phyloP scores from a whole-genome alignment of 1,139 yeast species.

The Pichia sp. region DNA sequence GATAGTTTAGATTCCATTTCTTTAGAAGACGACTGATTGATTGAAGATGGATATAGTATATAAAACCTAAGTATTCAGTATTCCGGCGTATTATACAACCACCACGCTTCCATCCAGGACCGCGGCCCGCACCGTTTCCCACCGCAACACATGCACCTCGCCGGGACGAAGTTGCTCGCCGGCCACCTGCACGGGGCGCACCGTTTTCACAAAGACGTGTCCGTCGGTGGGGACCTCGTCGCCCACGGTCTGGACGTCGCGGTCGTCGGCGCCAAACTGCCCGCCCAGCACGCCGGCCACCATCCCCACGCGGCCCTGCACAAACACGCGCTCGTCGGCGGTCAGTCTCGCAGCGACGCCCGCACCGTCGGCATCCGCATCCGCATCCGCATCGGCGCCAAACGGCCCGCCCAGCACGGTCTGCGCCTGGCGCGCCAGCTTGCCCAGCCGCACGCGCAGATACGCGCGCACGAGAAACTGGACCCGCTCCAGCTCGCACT shows the following conservation, averaged over 20 bases:
- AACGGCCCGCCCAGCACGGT: not conserved
- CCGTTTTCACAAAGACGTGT: not conserved
- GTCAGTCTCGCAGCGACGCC: constrained; percentile 33
- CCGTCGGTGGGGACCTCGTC: not conserved
- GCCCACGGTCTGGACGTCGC: constrained; percentile 29
- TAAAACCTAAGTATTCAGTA: not conserved
- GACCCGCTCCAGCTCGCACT: constrained; percentile 84
- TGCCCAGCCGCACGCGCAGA: constrained; percentile 66
- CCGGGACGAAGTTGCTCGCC: constrained; percentile 37
- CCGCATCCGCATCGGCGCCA: too few relatives aligned
- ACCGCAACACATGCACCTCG: constrained; percentile 70
- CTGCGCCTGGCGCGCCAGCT: constrained; percentile 32
- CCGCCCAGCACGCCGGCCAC: constrained; percentile 67
- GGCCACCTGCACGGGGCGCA: not conserved
- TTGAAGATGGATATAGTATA: not conserved
- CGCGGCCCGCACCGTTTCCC: not conserved
- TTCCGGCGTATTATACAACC: not conserved
- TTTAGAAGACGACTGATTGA: constrained; percentile 22
- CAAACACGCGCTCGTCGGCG: constrained; percentile 54
- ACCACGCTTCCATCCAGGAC: not conserved
- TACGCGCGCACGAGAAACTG: constrained; percentile 76
- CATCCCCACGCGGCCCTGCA: constrained; percentile 59
- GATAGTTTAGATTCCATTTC: constrained; percentile 37
- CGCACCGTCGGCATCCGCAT: too few relatives aligned
- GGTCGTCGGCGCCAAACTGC: constrained; percentile 67